Conservation (phyloP, 2,329 filamentous ascomycete species). For the Hypoxylon sp. region DNA sequence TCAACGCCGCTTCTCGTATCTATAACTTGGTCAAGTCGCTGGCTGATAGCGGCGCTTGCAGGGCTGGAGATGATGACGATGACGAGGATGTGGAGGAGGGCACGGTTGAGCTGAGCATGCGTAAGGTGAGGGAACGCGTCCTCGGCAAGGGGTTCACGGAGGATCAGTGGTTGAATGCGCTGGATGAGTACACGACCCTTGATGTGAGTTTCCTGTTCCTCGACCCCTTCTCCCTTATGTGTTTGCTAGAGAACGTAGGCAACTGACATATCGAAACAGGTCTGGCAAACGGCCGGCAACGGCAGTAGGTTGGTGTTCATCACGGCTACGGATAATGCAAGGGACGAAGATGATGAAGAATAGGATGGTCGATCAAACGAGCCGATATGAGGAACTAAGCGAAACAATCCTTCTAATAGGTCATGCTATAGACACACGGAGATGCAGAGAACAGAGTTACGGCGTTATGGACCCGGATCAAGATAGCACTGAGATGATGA, state of each 20-base stretch:
- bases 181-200: slow-evolving; percentile 89
- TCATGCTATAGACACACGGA: slow-evolving; percentile 16
- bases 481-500: slow-evolving; percentile 21
- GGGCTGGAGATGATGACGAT: slow-evolving; percentile 73
- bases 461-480: slow-evolving; percentile 38
- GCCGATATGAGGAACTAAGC: not conserved
- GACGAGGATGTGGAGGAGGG: slow-evolving; percentile 68
- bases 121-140: slow-evolving; percentile 90
- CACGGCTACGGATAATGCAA: slow-evolving; percentile 56
- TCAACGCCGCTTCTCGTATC: slow-evolving; percentile 89
- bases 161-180: slow-evolving; percentile 87
- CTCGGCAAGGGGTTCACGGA: slow-evolving; percentile 97
- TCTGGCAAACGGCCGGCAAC: slow-evolving; percentile 83
- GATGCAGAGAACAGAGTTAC: slow-evolving; percentile 23
- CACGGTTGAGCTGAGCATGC: slow-evolving; percentile 82
- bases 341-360: slow-evolving; percentile 45
- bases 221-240: not conserved
- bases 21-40: slow-evolving; percentile 94
- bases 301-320: slow-evolving; percentile 81
- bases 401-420: slow-evolving; percentile 1
- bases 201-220: slow-evolving; percentile 77
- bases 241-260: not conserved
- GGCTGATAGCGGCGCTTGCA: slow-evolving; percentile 87
- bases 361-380: slow-evolving; percentile 17
- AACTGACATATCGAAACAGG: slow-evolving; percentile 65